A percentile compares a stretch with the other conserved stretches of the same genome.
Evolutionary conservation across 306 rosid genomes (phyloP).

Genomic region (Vigna mungo): DNA sequence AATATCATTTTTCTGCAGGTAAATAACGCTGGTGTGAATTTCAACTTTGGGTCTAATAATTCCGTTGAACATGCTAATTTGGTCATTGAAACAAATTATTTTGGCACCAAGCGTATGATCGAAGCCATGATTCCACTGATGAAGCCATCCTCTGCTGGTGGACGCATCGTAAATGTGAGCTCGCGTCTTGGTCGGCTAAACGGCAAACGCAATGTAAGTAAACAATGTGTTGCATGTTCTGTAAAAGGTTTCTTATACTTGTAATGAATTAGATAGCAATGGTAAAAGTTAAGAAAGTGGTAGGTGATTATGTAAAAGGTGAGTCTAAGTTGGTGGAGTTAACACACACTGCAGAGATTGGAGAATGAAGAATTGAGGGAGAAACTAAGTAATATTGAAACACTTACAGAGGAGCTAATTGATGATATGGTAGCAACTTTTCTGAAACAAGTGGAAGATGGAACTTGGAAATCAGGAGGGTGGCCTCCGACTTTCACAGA

Average conservation of each 20-base stretch:
- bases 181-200: slow-evolving; percentile 82
- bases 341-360: slow-evolving; percentile 51
- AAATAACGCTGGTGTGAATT: slow-evolving; percentile 89
- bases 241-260: too few species aligned
- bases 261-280: too few species aligned
- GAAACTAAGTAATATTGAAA: slow-evolving; percentile 58
- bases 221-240: neutral
- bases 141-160: slow-evolving; percentile 75
- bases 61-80: slow-evolving; percentile 68
- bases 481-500: slow-evolving; percentile 86
- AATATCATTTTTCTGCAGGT: slow-evolving; percentile 55
- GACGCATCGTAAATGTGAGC: slow-evolving; percentile 85
- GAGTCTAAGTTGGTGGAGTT: neutral
- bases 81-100: slow-evolving; percentile 81
- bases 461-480: slow-evolving; percentile 78
- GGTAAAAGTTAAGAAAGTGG: too few species aligned
- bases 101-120: slow-evolving; percentile 75
- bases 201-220: slow-evolving; percentile 81
- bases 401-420: slow-evolving; percentile 66
- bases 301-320: neutral
- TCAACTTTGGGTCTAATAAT: slow-evolving; percentile 80
- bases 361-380: slow-evolving; percentile 66
- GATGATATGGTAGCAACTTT: slow-evolving; percentile 59
- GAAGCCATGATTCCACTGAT: slow-evolving; percentile 88
- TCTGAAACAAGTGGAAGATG: slow-evolving; percentile 80